Base-by-base conservation (phyloP, 257 asterid genomes). In the Echium plantagineum region DNA sequence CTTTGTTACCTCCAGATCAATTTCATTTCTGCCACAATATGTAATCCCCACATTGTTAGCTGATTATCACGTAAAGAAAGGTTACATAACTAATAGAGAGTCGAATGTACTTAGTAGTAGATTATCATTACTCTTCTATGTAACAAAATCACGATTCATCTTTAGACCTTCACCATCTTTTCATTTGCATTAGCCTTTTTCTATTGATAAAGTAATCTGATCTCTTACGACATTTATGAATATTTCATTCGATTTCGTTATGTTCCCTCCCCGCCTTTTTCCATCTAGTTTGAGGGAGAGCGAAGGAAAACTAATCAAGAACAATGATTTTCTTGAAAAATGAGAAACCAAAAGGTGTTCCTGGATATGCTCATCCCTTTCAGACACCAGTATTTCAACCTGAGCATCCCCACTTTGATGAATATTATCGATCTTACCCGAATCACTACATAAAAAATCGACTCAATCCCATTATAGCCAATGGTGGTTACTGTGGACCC, bases 381-480 rank as follows among this genome's bases (percentile, higher is more conserved):
- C 46, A 35, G 46, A 66, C 49, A 18, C 76, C 52, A 38, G 22
- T 65, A 7, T 66, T 62, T 6, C 66, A 71, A 28, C 68, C 46
- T 63, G 60, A 55, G 64, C 54, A n/a, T 17, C 13, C 49, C 55
- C 30, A 28, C 2, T 22, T n/a, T 55, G 63, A 59, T 3, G 46
- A 57, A 1, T 59, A 63, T 28, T 57, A 59, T 31, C 67, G 30
- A 2, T 58, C 61, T 6, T 57, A 66, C 30, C 60, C n/a, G n/a
- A n/a, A n/a, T n/a, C n/a, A n/a, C n/a, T n/a, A n/a, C n/a, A n/a
- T n/a, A n/a, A n/a, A n/a, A n/a, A n/a, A n/a, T n/a, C n/a, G n/a
- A n/a, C n/a, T n/a, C n/a, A n/a, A n/a, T n/a, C n/a, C n/a, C n/a
- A n/a, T n/a, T n/a, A n/a, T n/a, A n/a, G n/a, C n/a, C n/a, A n/a